These are phyloP conservation scores for Crithidia thermophila DNA, from an alignment of 208 protist genomes.

Conservation along the genomic window DNA sequence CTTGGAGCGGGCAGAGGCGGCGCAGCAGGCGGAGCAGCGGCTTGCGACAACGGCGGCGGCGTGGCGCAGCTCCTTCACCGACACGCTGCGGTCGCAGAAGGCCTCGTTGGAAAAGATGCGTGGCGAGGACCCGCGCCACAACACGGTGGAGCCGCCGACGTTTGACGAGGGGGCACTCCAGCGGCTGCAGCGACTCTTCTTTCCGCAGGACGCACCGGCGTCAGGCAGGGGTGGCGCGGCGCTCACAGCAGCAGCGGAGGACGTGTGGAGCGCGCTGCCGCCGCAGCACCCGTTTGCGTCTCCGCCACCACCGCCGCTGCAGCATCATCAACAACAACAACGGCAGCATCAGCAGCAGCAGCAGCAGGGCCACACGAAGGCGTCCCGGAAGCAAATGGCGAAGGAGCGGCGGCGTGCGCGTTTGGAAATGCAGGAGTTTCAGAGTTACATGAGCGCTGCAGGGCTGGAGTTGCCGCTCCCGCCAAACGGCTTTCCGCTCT, in stretches of 20 bases:
- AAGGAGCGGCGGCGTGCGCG: neutral
- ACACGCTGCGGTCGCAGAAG: too few species aligned
- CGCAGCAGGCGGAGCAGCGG: constrained; percentile 26
- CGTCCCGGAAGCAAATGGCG: neutral
- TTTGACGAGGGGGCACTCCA: constrained; percentile 3
- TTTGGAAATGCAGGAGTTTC: neutral
- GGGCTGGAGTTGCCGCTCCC: neutral
- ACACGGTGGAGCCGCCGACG: too few species aligned
- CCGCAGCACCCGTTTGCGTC: neutral
- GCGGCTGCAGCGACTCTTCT: constrained; percentile 14
- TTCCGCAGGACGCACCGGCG: neutral
- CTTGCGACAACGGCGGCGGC: constrained; percentile 12
- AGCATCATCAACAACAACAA: neutral
- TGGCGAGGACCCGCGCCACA: neutral
- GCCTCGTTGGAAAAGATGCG: too few species aligned
- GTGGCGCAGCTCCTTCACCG: constrained; percentile 14
- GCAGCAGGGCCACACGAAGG: too few species aligned
- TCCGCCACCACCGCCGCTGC: neutral
- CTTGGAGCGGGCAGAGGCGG: constrained; percentile 13
- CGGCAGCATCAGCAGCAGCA: too few species aligned
- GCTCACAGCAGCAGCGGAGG: neutral
- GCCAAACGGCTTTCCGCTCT: too few species aligned
- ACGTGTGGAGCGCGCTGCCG: neutral
- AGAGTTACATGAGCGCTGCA: neutral
- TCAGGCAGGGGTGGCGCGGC: neutral